Conservation (phyloP, 2,329 filamentous ascomycete species). For the Fusarium clavum region DNA sequence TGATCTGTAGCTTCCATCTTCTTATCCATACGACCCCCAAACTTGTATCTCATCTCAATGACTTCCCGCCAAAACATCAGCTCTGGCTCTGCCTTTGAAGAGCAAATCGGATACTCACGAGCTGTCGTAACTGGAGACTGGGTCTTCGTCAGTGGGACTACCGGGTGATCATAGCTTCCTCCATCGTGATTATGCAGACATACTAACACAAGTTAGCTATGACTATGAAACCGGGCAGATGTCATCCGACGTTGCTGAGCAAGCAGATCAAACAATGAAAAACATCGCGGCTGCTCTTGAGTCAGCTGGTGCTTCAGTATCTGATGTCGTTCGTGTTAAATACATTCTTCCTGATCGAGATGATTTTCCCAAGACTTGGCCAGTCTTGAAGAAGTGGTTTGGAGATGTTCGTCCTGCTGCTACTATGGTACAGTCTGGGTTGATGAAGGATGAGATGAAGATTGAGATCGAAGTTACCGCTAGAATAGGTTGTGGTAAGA, state of each 20-base stretch:
- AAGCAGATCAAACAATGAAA: slow-evolving; percentile 61
- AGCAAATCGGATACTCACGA: slow-evolving; percentile 65
- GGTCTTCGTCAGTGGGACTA: slow-evolving; percentile 67
- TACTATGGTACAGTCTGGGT: slow-evolving; percentile 63
- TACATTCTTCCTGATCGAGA: slow-evolving; percentile 63
- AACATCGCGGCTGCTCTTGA: slow-evolving; percentile 61
- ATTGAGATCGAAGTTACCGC: slow-evolving; percentile 60
- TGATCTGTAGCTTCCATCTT: not conserved
- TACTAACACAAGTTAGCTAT: slow-evolving; percentile 54
- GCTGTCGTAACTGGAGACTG: slow-evolving; percentile 64
- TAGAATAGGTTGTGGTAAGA: slow-evolving; percentile 44
- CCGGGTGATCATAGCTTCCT: slow-evolving; percentile 54
- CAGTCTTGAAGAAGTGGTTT: slow-evolving; percentile 62
- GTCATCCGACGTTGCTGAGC: slow-evolving; percentile 58
- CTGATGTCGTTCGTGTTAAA: slow-evolving; percentile 63
- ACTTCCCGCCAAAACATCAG: slow-evolving; percentile 58
- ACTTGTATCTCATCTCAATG: slow-evolving; percentile 4
- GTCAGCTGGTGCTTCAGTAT: slow-evolving; percentile 56
- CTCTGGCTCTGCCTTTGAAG: slow-evolving; percentile 64
- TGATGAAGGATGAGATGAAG: slow-evolving; percentile 63
- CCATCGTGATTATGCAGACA: not conserved
- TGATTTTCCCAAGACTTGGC: slow-evolving; percentile 63
- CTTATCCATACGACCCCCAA: not conserved
- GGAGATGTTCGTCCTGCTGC: slow-evolving; percentile 63
- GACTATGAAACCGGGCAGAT: slow-evolving; percentile 62